Conservation (phyloP, 163 green algal genomes). For the Chloromonas sp. region DNA sequence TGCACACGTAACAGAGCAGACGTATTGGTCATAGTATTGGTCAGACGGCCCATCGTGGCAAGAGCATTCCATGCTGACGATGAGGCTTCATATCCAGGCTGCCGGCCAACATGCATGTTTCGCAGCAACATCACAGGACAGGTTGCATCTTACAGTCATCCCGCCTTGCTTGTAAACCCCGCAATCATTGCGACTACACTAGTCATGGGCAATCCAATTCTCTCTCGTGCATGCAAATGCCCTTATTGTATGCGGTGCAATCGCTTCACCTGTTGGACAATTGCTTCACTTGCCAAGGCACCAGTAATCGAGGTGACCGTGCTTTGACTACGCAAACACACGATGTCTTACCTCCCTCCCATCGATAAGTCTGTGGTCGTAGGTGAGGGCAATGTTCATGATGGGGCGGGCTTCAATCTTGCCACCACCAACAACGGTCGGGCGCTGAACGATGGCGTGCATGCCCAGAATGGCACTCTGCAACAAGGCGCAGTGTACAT, state of each 20-base stretch:
- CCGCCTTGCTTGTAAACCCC: too few species aligned
- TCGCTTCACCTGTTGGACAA: too few species aligned
- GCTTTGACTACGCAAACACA: too few species aligned
- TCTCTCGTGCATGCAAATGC: too few species aligned
- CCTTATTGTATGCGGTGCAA: too few species aligned
- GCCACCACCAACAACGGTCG: conserved; percentile 42
- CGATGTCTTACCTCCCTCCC: conserved; percentile 13
- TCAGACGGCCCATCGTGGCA: too few species aligned
- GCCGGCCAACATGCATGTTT: neutral
- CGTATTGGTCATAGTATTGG: too few species aligned
- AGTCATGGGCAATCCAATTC: too few species aligned
- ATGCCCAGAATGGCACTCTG: conserved; percentile 97
- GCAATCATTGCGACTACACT: too few species aligned
- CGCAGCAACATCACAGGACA: neutral
- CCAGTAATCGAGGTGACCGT: too few species aligned
- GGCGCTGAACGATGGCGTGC: conserved; percentile 83
- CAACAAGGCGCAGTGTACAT: neutral
- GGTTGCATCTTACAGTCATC: neutral
- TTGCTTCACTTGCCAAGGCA: too few species aligned
- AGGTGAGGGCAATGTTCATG: conserved; percentile 99
- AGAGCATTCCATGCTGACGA: too few species aligned
- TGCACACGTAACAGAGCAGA: conserved; percentile 8
- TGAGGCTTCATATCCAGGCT: neutral
- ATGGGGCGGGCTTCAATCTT: conserved; percentile 84
- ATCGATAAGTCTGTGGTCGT: conserved; percentile 83